Conservation (phyloP, 352 stramenopile genomes). For the Halophytophthora polymorphica region DNA sequence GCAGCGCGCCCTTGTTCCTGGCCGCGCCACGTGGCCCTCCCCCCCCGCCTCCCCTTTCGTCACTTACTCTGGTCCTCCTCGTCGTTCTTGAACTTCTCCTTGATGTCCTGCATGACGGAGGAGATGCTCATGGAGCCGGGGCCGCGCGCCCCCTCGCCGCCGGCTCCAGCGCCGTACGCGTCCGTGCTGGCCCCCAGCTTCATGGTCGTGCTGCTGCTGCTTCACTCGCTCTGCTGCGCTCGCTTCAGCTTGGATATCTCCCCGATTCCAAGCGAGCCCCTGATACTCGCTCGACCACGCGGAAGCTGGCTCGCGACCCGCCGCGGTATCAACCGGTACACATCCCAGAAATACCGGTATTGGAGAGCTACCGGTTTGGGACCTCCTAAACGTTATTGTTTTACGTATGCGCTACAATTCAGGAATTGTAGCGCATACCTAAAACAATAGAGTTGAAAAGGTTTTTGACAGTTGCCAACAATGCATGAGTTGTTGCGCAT, state of each 20-base stretch:
- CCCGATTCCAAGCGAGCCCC: conserved; percentile 9
- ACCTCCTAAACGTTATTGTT: too few relatives aligned
- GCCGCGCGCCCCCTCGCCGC: conserved; percentile 35
- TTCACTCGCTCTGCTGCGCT: conserved; percentile 14
- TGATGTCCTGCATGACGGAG: conserved; percentile 93
- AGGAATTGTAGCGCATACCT: too few relatives aligned
- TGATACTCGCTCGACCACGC: conserved; percentile 16
- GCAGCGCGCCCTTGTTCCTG: conserved; percentile 7
- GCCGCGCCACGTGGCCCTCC: too few relatives aligned
- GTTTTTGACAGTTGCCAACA: too few relatives aligned
- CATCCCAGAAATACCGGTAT: neutral
- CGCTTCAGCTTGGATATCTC: conserved; percentile 19
- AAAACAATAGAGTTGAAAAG: too few relatives aligned
- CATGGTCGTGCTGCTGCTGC: conserved; percentile 24
- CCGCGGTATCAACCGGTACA: neutral
- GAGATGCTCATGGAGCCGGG: conserved; percentile 50
- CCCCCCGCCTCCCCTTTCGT: too few relatives aligned
- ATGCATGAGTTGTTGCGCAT: too few relatives aligned
- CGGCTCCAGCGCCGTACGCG: conserved; percentile 38
- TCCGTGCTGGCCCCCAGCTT: conserved; percentile 61
- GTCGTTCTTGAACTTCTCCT: conserved; percentile 99
- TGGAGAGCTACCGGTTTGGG: neutral
- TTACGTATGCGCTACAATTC: too few relatives aligned
- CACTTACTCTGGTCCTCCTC: conserved; percentile 90
- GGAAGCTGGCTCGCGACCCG: neutral